These are phyloP conservation scores for Candida sonorensis DNA, from an alignment of 805 yeast species.

Conservation along the genomic window DNA sequence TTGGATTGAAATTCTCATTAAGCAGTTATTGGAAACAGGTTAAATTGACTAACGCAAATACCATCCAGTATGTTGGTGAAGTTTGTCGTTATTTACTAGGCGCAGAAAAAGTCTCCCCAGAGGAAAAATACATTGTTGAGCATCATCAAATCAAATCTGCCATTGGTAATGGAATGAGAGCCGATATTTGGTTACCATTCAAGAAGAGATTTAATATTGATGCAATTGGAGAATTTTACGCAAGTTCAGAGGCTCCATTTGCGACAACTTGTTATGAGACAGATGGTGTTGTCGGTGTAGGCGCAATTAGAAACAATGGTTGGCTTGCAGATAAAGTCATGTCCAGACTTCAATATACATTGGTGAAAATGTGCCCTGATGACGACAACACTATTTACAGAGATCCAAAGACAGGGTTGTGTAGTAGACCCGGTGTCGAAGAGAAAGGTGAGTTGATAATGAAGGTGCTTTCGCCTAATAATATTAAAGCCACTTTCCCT, in stretches of 20 bases:
- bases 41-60: slow-evolving; percentile 61
- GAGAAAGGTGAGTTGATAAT: slow-evolving; percentile 88
- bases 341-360: slow-evolving; percentile 45
- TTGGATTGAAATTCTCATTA: slow-evolving; percentile 78
- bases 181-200: slow-evolving; percentile 81
- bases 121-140: slow-evolving; percentile 14
- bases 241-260: slow-evolving; percentile 88
- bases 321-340: slow-evolving; percentile 58
- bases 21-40: slow-evolving; percentile 89
- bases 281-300: slow-evolving; percentile 52
- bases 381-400: slow-evolving; percentile 69
- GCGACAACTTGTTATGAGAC: slow-evolving; percentile 76
- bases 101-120: slow-evolving; percentile 36
- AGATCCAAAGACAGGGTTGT: slow-evolving; percentile 57
- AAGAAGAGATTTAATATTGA: slow-evolving; percentile 69
- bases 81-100: slow-evolving; percentile 76
- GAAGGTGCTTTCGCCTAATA: slow-evolving; percentile 54
- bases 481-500: slow-evolving; percentile 73
- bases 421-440: slow-evolving; percentile 43
- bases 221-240: slow-evolving; percentile 85
- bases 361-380: slow-evolving; percentile 74
- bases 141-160: slow-evolving; percentile 50
- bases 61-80: slow-evolving; percentile 91
- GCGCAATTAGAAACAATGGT: slow-evolving; percentile 81
- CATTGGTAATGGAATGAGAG: slow-evolving; percentile 85